phyloP scores from a whole-genome alignment of 2,329 filamentous ascomycete species.

The Apiospora arundinis region DNA sequence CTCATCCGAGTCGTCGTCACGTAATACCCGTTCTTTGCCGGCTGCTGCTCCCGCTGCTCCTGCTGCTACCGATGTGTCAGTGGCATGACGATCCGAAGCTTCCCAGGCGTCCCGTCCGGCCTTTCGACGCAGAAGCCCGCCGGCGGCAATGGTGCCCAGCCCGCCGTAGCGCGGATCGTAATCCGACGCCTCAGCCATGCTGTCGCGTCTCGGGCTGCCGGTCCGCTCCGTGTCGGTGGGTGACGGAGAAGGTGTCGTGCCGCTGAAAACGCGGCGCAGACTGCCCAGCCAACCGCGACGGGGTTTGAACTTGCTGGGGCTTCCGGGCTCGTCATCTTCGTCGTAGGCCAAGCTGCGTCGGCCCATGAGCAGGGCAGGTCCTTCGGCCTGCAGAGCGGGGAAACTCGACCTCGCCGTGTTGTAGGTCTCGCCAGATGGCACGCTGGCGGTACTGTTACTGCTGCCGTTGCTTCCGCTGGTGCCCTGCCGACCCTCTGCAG shows the following conservation, averaged over 20 bases:
- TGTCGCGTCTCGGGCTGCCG: slow-evolving; percentile 39
- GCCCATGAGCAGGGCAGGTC: slow-evolving; percentile 53
- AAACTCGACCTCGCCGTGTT: slow-evolving; percentile 62
- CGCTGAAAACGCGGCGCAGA: slow-evolving; percentile 67
- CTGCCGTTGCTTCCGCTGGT: slow-evolving; percentile 41
- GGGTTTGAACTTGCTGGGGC: slow-evolving; percentile 63
- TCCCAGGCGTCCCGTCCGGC: slow-evolving; percentile 64
- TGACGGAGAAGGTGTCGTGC: slow-evolving; percentile 43
- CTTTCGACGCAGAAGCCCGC: slow-evolving; percentile 57
- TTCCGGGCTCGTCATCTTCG: slow-evolving; percentile 48
- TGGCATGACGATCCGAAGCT: slow-evolving; percentile 33
- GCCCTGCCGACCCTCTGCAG: slow-evolving; percentile 39
- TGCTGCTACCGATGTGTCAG: slow-evolving; percentile 21
- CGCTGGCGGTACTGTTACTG: slow-evolving; percentile 43
- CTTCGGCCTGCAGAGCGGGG: slow-evolving; percentile 58
- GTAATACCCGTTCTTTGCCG: slow-evolving; percentile 4
- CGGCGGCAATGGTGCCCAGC: slow-evolving; percentile 51
- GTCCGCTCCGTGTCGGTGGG: slow-evolving; percentile 32
- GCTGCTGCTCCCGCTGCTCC: too few relatives aligned
- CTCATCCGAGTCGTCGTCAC: slow-evolving; percentile 64
- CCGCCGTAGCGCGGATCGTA: slow-evolving; percentile 53
- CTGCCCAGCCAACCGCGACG: slow-evolving; percentile 72
- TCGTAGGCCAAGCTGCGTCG: slow-evolving; percentile 40
- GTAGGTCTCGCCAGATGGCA: slow-evolving; percentile 40
- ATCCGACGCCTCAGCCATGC: slow-evolving; percentile 45